Percentiles rank a stretch among this genome's conserved stretches.
phyloP scores from a whole-genome alignment of 345 rosid species.

The Sisymbrium altissimum region DNA sequence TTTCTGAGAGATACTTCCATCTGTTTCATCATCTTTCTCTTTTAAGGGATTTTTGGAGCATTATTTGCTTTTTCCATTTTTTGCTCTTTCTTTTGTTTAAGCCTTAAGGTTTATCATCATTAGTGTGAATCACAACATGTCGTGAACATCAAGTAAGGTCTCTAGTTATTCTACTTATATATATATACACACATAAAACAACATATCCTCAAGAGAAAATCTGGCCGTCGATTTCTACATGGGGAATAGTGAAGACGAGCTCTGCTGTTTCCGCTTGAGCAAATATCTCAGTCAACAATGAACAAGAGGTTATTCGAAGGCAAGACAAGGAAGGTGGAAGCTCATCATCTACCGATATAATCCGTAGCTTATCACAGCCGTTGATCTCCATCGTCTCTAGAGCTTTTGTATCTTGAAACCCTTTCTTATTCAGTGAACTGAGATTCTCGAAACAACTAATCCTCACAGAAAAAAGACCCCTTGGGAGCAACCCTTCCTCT shows the following conservation, averaged over 20 bases:
- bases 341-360: conserved; percentile 25
- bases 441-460: conserved; percentile 32
- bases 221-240: conserved; percentile 29
- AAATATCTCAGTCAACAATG: conserved; percentile 19
- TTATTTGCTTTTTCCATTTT: conserved; percentile 16
- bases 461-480: conserved; percentile 17
- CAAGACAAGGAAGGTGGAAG: conserved; percentile 37
- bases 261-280: conserved; percentile 24
- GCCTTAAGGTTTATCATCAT: not conserved
- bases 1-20: conserved; percentile 23
- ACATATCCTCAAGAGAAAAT: conserved; percentile 8
- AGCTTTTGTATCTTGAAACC: conserved; percentile 24
- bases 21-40: conserved; percentile 17
- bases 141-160: conserved; percentile 26
- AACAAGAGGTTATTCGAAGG: conserved; percentile 25
- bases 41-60: not conserved
- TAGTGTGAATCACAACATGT: not conserved
- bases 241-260: conserved; percentile 19
- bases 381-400: conserved; percentile 34
- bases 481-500: conserved; percentile 35
- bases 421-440: conserved; percentile 9
- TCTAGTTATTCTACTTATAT: not conserved
- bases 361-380: conserved; percentile 33
- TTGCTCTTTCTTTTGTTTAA: not conserved
- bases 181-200: not conserved